Evolutionary conservation across 1,284 basidiomycete genomes (phyloP), one percentile per base, ranked within the genome.

Genomic region (Caloboletus firmus): DNA sequence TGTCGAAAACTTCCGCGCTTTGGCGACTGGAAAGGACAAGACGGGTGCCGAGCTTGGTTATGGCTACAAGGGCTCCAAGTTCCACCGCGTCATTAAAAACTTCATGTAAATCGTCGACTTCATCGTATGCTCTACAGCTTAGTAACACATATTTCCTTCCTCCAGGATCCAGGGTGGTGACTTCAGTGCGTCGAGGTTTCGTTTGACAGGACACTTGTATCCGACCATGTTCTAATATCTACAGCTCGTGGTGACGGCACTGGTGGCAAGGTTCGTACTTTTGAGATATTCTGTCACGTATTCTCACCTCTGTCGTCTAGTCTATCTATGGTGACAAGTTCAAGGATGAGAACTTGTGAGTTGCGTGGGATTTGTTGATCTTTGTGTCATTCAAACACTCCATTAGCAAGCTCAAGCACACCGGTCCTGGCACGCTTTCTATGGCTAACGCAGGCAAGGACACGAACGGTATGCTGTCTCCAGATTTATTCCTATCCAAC

Each of bases 1-100:
- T 9, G 95, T 91, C 41, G 95, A 98, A 76, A 99, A 99, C 79
- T 99, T 99, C 79, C 92, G 70, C 72, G 88, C 78, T 80, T 81
- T 80, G 80, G 85, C 64, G 80, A 96, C 83, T 40, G 93, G 95
- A 56, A 80, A 86, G 65, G 86, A 83, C 62, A 92, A 90, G 72
- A 83, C 89, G 56, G 93, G 92, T 56, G 79, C 81, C 32, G 78
- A 83, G 41, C 83, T 93, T 52, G 88, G 84, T 11, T 83, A 75
- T 61, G 86, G 84, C n/a, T 99, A 92, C 79, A 95, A 99, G 72
- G 89, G 89, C 41, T 88, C 97, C 59, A 91, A 96, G 67, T 98
- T 99, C 83, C 97, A 99, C 70, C 91, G 97, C 61, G 87, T 99
- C 57, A 99, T 99, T 68, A 91, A 93, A 70, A 91, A 98, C 73